Percentiles rank a stretch among this genome's conserved stretches.
phyloP scores from a whole-genome alignment of 2,329 filamentous ascomycete genomes.

The Esteya vermicola region DNA sequence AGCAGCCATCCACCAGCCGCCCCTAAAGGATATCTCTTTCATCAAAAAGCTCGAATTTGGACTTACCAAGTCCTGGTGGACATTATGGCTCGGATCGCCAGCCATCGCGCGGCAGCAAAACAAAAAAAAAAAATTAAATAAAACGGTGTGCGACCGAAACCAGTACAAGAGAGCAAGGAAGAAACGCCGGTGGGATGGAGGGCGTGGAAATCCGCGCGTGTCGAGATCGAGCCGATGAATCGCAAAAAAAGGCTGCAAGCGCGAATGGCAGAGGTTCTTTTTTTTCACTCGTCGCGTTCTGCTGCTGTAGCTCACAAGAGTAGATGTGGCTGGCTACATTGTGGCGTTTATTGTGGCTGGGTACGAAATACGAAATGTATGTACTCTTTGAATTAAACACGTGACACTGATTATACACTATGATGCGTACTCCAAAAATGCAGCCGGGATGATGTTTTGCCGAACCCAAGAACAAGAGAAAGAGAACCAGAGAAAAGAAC shows the following conservation, averaged over 20 bases:
- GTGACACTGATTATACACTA: no score
- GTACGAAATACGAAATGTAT: no score
- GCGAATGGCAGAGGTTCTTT: not conserved
- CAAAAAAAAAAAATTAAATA: not conserved
- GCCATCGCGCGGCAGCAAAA: slow-evolving; percentile 9
- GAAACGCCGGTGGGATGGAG: not conserved
- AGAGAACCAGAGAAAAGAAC: no score
- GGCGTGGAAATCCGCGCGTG: not conserved
- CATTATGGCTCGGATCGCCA: slow-evolving; percentile 20
- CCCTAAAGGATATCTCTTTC: no score
- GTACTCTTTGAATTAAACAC: no score
- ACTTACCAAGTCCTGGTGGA: slow-evolving; percentile 19
- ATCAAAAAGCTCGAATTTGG: not conserved
- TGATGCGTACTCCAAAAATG: no score
- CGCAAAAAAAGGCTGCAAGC: not conserved
- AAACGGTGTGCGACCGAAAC: no score
- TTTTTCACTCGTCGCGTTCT: slow-evolving; percentile 4
- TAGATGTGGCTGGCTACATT: not conserved
- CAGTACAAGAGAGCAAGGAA: not conserved
- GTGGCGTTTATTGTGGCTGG: no score
- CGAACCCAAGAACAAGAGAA: no score
- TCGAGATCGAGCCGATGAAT: not conserved
- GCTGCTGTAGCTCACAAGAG: not conserved
- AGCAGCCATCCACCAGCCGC: no score
- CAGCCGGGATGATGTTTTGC: no score